Conservation (phyloP, 768 basidiomycete species). For the Mycena galericulata region DNA sequence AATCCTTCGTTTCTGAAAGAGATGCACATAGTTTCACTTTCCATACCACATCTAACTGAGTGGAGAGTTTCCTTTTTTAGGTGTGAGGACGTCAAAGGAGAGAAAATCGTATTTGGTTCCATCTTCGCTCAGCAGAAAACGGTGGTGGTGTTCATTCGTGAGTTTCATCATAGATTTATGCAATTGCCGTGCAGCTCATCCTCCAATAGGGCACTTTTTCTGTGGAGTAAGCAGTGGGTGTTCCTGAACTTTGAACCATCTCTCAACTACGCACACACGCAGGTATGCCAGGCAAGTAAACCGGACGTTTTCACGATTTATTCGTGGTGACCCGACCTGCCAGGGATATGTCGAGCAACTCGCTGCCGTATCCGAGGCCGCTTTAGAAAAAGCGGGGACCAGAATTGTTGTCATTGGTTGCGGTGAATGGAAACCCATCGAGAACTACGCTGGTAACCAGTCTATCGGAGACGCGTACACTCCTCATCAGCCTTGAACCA, state of each 20-base stretch:
- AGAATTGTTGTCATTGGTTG: slow-evolving; percentile 69
- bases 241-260: too few species aligned
- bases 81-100: slow-evolving; percentile 60
- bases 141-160: slow-evolving; percentile 75
- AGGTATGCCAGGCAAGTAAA: slow-evolving; percentile 56
- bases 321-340: background rate
- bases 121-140: slow-evolving; percentile 63
- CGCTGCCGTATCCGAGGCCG: slow-evolving; percentile 52
- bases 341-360: slow-evolving; percentile 65
- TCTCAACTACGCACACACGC: background rate
- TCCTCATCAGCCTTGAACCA: background rate
- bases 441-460: slow-evolving; percentile 58
- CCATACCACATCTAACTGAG: too few species aligned
- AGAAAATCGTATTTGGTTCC: slow-evolving; percentile 62
- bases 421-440: slow-evolving; percentile 66
- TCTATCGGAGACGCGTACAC: background rate
- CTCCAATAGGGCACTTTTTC: slow-evolving; percentile 67
- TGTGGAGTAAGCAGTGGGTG: slow-evolving; percentile 75
- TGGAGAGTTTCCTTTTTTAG: too few species aligned
- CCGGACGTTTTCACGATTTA: background rate
- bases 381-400: slow-evolving; percentile 52
- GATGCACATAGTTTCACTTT: too few species aligned
- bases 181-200: slow-evolving; percentile 11
- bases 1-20: too few species aligned
- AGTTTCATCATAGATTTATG: slow-evolving; percentile 20